Evolutionary conservation across 805 yeast genomes (phyloP), one percentile per base, ranked within the genome.

Genomic region (Hagleromyces aurorensis): DNA sequence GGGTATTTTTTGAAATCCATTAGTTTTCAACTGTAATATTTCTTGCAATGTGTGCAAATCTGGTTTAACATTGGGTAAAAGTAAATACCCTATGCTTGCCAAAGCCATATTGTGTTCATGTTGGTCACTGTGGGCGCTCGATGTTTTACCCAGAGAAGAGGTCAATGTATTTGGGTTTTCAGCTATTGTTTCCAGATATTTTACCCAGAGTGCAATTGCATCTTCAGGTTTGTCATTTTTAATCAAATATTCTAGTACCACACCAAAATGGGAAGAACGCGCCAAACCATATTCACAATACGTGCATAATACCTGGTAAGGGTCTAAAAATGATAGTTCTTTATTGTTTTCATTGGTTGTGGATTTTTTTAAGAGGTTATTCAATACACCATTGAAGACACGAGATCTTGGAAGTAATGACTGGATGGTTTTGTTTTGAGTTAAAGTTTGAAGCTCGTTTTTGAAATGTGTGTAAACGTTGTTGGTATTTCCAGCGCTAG

Each of bases 141-240:
- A 37, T n/a, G n/a, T n/a, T 13, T 35, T 18, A 10, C 21, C 21
- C 8, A 11, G 7, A 6, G 32, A 23, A 12, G 16, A 29, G 7
- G 25, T 30, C 12, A 29, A 20, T 11, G 31, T 35, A 22, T 32
- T 29, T 13, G 42, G 41, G 27, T 41, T 47, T 16, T 37, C 38
- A 4, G 40, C 36, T 6, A 40, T 28, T 3, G 29, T 32, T 19
- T 48, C 48, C 20, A 54, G 32, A 31, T 43, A 54, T 25, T 43
- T 51, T 4, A 54, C 46, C 57, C 57, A 54, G n/a, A 52, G 33
- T 3, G 50, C 49, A 30, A 54, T 39, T 3, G 44, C 55, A 27
- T 52, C 58, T 27, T 51, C 47, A 7, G 43, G 42, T 15, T 32
- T 29, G 6, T 36, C 40, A 5, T 41, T 24, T 2, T 15, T n/a